phyloP scores from a whole-genome alignment of 169 alveolate species.

The Toxoplasma gondii region DNA sequence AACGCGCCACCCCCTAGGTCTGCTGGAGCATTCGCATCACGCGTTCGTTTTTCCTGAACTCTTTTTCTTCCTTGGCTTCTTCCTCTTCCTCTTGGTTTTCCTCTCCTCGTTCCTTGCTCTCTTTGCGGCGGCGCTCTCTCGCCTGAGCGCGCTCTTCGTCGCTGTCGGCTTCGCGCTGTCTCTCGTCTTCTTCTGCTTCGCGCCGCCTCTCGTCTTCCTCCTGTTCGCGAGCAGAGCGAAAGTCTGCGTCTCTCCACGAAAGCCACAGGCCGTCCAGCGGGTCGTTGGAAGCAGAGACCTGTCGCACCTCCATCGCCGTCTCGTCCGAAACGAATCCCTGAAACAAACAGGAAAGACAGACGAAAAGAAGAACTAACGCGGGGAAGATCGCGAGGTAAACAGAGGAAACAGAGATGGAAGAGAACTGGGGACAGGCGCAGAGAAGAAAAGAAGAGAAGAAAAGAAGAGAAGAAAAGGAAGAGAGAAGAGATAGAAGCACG shows the following conservation, averaged over 20 bases:
- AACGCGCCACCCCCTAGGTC: not conserved
- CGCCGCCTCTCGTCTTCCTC: not conserved
- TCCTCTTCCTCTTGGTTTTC: not conserved
- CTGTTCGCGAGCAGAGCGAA: not conserved
- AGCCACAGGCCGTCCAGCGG: constrained; percentile 44
- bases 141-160: not conserved
- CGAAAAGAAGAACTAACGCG: not conserved
- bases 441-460: no score
- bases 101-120: not conserved
- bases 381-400: not conserved
- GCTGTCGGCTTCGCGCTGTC: not conserved
- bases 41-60: not conserved
- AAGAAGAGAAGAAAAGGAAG: no score
- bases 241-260: not conserved
- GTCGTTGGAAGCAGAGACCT: constrained; percentile 22
- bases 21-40: not conserved
- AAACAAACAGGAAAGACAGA: not conserved
- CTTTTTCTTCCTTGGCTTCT: not conserved
- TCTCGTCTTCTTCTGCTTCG: constrained; percentile 17
- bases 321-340: constrained; percentile 39
- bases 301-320: constrained; percentile 32
- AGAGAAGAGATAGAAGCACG: no score
- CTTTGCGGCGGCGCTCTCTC: not conserved
- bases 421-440: no score
- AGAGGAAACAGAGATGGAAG: not conserved